Conservation (phyloP, 768 basidiomycete genomes). For the Galerina marginata region DNA sequence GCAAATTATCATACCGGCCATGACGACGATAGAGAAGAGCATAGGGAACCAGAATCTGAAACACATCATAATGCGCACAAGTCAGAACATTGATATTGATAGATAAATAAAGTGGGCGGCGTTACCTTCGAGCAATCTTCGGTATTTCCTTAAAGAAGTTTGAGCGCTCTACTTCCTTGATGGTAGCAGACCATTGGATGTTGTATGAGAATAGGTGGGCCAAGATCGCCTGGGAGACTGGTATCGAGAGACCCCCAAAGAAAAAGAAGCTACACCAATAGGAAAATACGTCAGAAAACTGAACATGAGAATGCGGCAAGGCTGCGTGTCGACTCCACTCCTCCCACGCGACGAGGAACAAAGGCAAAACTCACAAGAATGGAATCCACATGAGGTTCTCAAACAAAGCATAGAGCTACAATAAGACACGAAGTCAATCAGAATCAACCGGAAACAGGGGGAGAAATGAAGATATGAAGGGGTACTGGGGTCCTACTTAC, state of each 20-base stretch:
- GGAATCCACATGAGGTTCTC: constrained; percentile 73
- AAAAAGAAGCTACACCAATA: constrained; percentile 68
- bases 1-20: constrained; percentile 61
- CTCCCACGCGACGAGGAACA: neutral
- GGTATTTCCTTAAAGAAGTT: constrained; percentile 94
- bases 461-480: constrained; percentile 1
- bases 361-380: constrained; percentile 65
- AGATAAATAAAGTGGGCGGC: constrained; percentile 29
- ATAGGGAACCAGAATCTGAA: constrained; percentile 64
- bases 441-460: constrained; percentile 36
- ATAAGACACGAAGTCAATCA: constrained; percentile 21
- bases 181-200: constrained; percentile 61
- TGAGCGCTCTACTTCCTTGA: constrained; percentile 84
- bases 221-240: constrained; percentile 68
- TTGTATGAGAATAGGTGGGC: constrained; percentile 67
- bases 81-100: constrained; percentile 20
- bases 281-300: constrained; percentile 1
- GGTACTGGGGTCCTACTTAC: constrained; percentile 33
- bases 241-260: constrained; percentile 77
- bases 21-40: constrained; percentile 56
- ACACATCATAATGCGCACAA: constrained; percentile 28
- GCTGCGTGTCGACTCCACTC: neutral
- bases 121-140: constrained; percentile 67
- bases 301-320: neutral
- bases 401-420: constrained; percentile 49